Conservation (phyloP, 768 basidiomycete species). For the Tubosaeta sp. region DNA sequence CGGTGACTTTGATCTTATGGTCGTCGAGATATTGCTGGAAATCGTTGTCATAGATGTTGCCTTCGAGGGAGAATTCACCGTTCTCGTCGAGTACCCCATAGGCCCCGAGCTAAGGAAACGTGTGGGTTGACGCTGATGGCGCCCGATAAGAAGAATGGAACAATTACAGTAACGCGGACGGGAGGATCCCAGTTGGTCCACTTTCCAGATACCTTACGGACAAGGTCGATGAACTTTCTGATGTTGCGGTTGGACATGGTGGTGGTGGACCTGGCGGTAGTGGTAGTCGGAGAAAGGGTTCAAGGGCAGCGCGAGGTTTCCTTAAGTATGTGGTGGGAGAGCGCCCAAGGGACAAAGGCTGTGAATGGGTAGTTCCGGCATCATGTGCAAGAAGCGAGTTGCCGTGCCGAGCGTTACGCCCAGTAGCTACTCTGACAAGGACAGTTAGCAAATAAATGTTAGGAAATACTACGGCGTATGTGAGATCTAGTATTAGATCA, state of each 20-base stretch:
- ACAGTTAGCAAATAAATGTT: neutral
- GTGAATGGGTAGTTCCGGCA: slow-evolving; percentile 1
- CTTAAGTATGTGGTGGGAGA: neutral
- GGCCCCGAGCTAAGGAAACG: slow-evolving; percentile 22
- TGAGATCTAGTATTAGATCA: neutral
- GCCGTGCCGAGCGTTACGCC: neutral
- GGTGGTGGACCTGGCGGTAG: neutral
- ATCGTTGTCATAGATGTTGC: slow-evolving; percentile 25
- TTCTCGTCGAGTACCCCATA: slow-evolving; percentile 25
- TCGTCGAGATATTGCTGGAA: slow-evolving; percentile 7
- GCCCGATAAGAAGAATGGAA: neutral
- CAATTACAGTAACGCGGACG: slow-evolving; percentile 20
- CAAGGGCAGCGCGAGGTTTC: neutral
- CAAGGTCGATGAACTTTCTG: slow-evolving; percentile 29
- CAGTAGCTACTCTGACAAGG: neutral
- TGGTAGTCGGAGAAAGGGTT: neutral
- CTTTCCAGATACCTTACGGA: slow-evolving; percentile 23
- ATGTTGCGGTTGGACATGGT: too few relatives aligned
- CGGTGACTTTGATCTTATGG: neutral
- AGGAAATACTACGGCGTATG: neutral
- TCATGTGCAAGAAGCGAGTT: neutral
- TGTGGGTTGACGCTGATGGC: neutral
- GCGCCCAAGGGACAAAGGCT: slow-evolving; percentile 1
- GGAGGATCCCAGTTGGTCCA: slow-evolving; percentile 33
- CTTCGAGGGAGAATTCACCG: slow-evolving; percentile 8